Percentiles rank a stretch among this genome's conserved stretches.
Conservation (phyloP, 202 grass and related monocot genomes). For the Hordeum pubiflorum region DNA sequence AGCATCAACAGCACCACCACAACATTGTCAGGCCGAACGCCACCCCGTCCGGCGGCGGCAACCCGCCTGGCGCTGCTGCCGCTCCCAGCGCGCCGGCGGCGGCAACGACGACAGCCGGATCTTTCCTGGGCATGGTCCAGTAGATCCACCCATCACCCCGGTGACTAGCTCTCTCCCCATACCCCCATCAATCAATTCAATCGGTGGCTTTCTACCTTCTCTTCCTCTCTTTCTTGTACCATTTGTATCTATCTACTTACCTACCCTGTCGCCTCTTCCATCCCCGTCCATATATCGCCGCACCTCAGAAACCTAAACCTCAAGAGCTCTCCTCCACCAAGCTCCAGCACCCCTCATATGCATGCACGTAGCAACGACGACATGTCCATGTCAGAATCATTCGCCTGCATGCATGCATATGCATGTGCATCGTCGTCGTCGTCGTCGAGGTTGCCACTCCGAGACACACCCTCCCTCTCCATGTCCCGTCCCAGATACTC, state of each 20-base stretch:
- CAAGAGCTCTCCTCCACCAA: constrained; percentile 21
- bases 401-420: constrained; percentile 20
- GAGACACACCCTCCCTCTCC: neutral
- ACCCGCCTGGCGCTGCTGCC: constrained; percentile 22
- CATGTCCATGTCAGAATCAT: constrained; percentile 23
- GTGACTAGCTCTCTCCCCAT: constrained; percentile 32
- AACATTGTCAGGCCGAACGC: constrained; percentile 40
- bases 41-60: neutral
- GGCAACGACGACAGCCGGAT: constrained; percentile 49
- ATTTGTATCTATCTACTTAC: constrained; percentile 46
- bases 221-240: constrained; percentile 23
- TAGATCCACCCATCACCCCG: constrained; percentile 20
- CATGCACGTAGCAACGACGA: constrained; percentile 26
- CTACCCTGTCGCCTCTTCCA: constrained; percentile 27
- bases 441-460: constrained; percentile 11
- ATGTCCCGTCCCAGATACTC: neutral
- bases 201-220: constrained; percentile 15
- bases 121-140: constrained; percentile 87
- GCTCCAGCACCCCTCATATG: constrained; percentile 32
- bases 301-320: constrained; percentile 32
- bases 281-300: constrained; percentile 19
- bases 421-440: constrained; percentile 2
- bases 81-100: constrained; percentile 43
- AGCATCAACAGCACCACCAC: constrained; percentile 29
- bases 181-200: neutral